These are phyloP conservation scores for Macadamia integrifolia DNA, from an alignment of 164 flowering plant genomes.

Conservation along the genomic window DNA sequence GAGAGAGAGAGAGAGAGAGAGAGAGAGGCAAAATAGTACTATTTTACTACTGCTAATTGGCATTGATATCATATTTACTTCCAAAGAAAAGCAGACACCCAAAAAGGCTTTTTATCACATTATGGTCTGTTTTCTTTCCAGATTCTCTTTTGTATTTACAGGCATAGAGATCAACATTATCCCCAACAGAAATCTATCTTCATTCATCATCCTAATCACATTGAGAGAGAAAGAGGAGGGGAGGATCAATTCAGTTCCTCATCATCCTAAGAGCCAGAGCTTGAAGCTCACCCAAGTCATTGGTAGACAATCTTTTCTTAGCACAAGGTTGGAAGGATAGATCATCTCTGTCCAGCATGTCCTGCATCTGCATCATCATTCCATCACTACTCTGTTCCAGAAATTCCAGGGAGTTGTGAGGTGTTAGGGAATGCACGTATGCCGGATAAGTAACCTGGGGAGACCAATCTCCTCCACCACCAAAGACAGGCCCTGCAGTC, in stretches of 20 bases:
- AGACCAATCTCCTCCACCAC: conserved; percentile 8
- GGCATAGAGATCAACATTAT: too few species aligned
- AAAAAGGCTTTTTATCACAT: neutral
- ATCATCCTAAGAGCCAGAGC: conserved; percentile 76
- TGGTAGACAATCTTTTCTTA: conserved; percentile 38
- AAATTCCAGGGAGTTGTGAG: conserved; percentile 58
- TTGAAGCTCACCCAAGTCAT: conserved; percentile 74
- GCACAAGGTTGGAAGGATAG: conserved; percentile 18
- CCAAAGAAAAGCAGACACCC: neutral
- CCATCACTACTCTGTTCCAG: conserved; percentile 22
- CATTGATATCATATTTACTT: neutral
- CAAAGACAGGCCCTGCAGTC: conserved; percentile 8
- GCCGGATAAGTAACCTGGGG: conserved; percentile 7
- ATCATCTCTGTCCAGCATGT: conserved; percentile 28
- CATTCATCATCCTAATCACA: neutral
- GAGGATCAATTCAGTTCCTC: conserved; percentile 39
- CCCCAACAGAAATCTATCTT: neutral
- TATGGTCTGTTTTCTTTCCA: conserved; percentile 1
- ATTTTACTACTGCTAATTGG: neutral
- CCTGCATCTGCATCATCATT: conserved; percentile 26
- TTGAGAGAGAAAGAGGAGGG: neutral
- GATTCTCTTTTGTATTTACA: conserved; percentile 10
- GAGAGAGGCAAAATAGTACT: neutral
- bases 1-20: conserved; percentile 1
- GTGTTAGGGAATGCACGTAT: conserved; percentile 33